A percentile compares a stretch with the other conserved stretches of the same genome.
These are phyloP conservation scores for Trypanosomatidae sp. DNA, from an alignment of 208 protist genomes.

Conservation along the genomic window DNA sequence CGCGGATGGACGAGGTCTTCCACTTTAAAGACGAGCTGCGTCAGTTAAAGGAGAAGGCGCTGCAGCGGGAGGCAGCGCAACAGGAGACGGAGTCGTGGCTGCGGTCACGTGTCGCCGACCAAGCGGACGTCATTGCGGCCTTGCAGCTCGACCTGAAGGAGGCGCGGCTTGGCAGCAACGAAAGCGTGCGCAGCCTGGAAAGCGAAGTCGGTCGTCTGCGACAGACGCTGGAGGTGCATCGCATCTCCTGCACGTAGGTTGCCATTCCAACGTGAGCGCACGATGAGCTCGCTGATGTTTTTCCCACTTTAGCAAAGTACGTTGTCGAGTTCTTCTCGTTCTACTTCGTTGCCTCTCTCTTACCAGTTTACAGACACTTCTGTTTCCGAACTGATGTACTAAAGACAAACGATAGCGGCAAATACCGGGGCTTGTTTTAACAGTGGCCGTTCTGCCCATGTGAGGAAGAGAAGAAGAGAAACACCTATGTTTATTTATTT, in stretches of 20 bases:
- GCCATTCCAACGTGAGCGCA: no score
- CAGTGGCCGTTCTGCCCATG: no score
- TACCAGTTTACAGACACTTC: background rate
- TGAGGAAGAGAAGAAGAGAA: no score
- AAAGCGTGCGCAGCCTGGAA: constrained; percentile 41
- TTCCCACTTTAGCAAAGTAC: background rate
- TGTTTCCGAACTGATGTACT: no score
- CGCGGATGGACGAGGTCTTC: constrained; percentile 31
- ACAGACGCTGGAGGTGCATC: constrained; percentile 77
- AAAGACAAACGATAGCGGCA: no score
- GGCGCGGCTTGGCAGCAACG: constrained; percentile 31
- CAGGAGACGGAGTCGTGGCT: constrained; percentile 69
- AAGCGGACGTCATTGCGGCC: constrained; percentile 69
- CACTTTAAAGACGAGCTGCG: constrained; percentile 48
- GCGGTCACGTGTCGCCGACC: constrained; percentile 66
- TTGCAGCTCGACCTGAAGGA: constrained; percentile 59
- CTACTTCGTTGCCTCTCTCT: no score
- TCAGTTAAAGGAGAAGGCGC: constrained; percentile 38
- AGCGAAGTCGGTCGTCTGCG: constrained; percentile 60
- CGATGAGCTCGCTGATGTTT: background rate
- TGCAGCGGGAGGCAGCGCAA: constrained; percentile 38
- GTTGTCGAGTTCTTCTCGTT: background rate
- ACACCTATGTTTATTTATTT: no score
- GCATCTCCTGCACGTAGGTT: constrained; percentile 36
- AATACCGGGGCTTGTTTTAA: no score